Evolutionary conservation across 345 rosid species (phyloP), one percentile per base, ranked within the genome.

Genomic region (Hibiscus mutabilis): DNA sequence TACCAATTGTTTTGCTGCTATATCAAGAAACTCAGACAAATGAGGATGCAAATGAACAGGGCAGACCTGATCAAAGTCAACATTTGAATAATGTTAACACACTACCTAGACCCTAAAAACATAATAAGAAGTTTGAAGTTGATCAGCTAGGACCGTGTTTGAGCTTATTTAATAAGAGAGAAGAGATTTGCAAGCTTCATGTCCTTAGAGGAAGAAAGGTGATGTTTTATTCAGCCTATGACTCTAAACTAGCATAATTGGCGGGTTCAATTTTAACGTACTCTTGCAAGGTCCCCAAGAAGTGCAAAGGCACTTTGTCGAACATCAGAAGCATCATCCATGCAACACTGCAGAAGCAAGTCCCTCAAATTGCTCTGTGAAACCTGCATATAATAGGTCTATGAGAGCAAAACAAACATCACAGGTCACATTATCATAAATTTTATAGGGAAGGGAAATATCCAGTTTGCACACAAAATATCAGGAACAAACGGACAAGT

Each of bases 1-100:
- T 71, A 96, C 97, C 89, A 92, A 79, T 82, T 92, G 94, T 75
- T 90, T 88, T 74, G 96, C 85, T 68, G 96, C 92, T 72, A 81
- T 61, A 71, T 88, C 86, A 66, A 87, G 87, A 81, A 82, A 87
- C 40, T 90, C 96, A 7, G 86, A 71, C 76, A 90, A 71, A 53
- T 86, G 83, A 47, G 93, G 88, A 59, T 83, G 89, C 82, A 92
- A 82, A 79, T 90, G 86, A 66, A 76, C 77, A 2, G 96, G 89
- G 72, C 84, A 92, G 57, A 80, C 93, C 97, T 96, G 79, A 67
- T 47, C 57, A 66, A 22, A 66, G 2, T 46, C 35, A 46, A 66
- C 56, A 66, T 25, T 7, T 24, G 21, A 66, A 66, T 66, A 15
- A 8, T 21, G 63, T 27, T 25, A 59, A 25, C 12, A 59, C 15